phyloP scores from a whole-genome alignment of 2,329 filamentous ascomycete genomes.

The Ramichloridium luteum region DNA sequence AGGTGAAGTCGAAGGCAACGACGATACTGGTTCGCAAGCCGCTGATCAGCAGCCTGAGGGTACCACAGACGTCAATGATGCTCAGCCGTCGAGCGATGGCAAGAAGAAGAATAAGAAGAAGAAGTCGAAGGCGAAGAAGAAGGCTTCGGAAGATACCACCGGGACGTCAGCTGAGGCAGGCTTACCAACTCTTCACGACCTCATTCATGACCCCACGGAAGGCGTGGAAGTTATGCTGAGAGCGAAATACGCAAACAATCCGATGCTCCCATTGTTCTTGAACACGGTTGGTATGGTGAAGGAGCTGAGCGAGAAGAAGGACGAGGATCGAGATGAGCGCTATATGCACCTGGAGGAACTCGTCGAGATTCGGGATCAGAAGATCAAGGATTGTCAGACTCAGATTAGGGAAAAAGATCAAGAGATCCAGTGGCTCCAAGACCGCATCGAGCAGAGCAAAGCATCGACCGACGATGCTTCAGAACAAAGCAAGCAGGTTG shows the following conservation, averaged over 20 bases:
- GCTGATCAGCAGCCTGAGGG: constrained; percentile 13
- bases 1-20: not conserved
- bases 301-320: constrained; percentile 7
- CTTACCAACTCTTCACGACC: constrained; percentile 11
- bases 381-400: constrained; percentile 58
- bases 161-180: constrained; percentile 5
- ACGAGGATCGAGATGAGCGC: constrained; percentile 13
- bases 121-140: constrained; percentile 72
- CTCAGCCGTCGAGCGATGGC: constrained; percentile 11
- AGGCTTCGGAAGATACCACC: constrained; percentile 36
- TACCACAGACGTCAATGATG: constrained; percentile 15
- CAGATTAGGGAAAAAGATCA: constrained; percentile 73
- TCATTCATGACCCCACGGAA: constrained; percentile 9
- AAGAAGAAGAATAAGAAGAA: constrained; percentile 71
- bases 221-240: constrained; percentile 8
- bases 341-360: constrained; percentile 15
- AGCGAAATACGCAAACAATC: constrained; percentile 13
- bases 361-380: constrained; percentile 50
- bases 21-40: constrained; percentile 13
- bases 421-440: constrained; percentile 72
- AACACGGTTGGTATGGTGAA: constrained; percentile 11
- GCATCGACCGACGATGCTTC: constrained; percentile 20
- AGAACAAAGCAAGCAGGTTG: constrained; percentile 55
- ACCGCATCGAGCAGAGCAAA: constrained; percentile 61
- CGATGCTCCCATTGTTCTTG: constrained; percentile 10